These are phyloP conservation scores for Moelleriella libera DNA, from an alignment of 2,329 filamentous ascomycete species.

Conservation along the genomic window DNA sequence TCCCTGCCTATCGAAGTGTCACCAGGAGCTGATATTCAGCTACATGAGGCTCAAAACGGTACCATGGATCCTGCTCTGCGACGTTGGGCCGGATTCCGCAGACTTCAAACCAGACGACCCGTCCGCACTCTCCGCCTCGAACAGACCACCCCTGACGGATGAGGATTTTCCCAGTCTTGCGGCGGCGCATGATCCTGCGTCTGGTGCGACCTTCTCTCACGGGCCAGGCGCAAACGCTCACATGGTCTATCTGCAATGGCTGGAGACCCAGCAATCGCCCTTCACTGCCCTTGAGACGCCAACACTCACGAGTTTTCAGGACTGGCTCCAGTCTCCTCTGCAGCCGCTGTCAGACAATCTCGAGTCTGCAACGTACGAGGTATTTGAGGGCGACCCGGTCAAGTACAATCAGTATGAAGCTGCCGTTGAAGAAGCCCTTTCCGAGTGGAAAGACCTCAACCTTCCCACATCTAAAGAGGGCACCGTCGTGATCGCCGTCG, in stretches of 20 bases:
- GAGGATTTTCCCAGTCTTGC: slow-evolving; percentile 55
- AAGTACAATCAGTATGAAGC: slow-evolving; percentile 95
- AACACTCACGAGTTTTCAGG: slow-evolving; percentile 54
- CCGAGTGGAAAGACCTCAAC: slow-evolving; percentile 59
- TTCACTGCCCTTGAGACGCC: slow-evolving; percentile 34
- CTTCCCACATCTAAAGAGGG: slow-evolving; percentile 60
- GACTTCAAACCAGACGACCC: slow-evolving; percentile 12
- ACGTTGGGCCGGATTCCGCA: slow-evolving; percentile 37
- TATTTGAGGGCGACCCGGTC: slow-evolving; percentile 95
- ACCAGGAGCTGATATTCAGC: slow-evolving; percentile 45
- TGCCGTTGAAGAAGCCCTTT: slow-evolving; percentile 67
- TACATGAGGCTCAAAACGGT: slow-evolving; percentile 51
- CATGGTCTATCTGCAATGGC: slow-evolving; percentile 67
- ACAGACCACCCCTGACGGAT: slow-evolving; percentile 20
- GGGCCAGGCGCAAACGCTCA: slow-evolving; percentile 25
- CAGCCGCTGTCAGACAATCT: slow-evolving; percentile 93
- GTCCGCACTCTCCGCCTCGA: slow-evolving; percentile 12
- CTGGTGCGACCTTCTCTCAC: background rate
- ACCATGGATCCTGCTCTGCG: slow-evolving; percentile 50
- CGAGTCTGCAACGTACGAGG: slow-evolving; percentile 94
- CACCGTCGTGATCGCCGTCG: slow-evolving; percentile 75
- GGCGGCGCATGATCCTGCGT: slow-evolving; percentile 37
- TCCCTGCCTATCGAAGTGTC: slow-evolving; percentile 45
- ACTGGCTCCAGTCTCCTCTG: slow-evolving; percentile 88
- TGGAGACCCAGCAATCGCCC: slow-evolving; percentile 69